These are phyloP conservation scores for Pythium rhizo-oryzae DNA, from an alignment of 352 stramenopile species.

Conservation along the genomic window DNA sequence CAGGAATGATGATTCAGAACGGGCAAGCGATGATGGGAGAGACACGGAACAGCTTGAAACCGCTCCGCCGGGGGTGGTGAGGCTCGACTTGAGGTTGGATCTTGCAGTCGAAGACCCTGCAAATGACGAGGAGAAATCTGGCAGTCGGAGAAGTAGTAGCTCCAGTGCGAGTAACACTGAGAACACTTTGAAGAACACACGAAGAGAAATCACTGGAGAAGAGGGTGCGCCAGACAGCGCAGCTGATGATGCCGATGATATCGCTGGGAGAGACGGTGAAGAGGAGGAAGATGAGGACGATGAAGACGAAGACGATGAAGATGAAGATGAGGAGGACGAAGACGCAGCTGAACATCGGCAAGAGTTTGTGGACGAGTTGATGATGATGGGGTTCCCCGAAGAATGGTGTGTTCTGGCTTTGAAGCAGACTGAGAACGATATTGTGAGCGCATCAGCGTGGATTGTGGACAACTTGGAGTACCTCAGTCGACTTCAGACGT, in stretches of 20 bases:
- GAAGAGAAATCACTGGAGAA: not conserved
- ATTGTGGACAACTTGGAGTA: slow-evolving; percentile 95
- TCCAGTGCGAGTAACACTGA: slow-evolving; percentile 3
- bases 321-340: slow-evolving; percentile 55
- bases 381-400: slow-evolving; percentile 93
- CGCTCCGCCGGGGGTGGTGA: not conserved
- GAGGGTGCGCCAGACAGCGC: not conserved
- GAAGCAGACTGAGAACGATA: slow-evolving; percentile 92
- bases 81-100: slow-evolving; percentile 12
- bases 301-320: slow-evolving; percentile 46
- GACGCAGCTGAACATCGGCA: slow-evolving; percentile 51
- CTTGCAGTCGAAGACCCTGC: slow-evolving; percentile 8
- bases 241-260: slow-evolving; percentile 13
- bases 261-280: slow-evolving; percentile 10
- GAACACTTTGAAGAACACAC: not conserved
- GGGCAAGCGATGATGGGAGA: not conserved
- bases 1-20: not conserved
- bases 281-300: slow-evolving; percentile 33
- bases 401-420: slow-evolving; percentile 92
- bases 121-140: not conserved
- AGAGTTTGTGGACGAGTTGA: slow-evolving; percentile 91
- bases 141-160: not conserved
- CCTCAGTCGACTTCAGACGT: slow-evolving; percentile 78
- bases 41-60: not conserved
- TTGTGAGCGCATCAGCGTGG: slow-evolving; percentile 90